These are phyloP conservation scores for Furcasterigmium sp. DNA, from an alignment of 2,329 filamentous ascomycete genomes.

Conservation along the genomic window DNA sequence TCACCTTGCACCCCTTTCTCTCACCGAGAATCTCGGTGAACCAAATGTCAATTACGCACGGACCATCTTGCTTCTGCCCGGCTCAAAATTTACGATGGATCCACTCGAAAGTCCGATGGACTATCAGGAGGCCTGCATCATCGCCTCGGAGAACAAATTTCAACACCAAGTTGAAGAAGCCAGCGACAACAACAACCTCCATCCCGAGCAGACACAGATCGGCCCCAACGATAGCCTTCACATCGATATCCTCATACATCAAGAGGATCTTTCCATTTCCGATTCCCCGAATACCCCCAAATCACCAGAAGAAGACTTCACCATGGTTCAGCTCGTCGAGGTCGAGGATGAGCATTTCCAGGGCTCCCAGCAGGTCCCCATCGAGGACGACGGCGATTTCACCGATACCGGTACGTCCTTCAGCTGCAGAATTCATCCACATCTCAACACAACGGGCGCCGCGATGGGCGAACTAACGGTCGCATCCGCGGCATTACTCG, in stretches of 20 bases:
- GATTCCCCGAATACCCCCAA: not conserved
- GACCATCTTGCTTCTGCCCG: not conserved
- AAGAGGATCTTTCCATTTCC: not conserved
- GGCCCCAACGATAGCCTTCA: not conserved
- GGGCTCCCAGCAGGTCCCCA: slow-evolving; percentile 60
- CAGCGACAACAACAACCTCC: not conserved
- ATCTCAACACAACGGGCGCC: too few relatives aligned
- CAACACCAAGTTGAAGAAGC: not conserved
- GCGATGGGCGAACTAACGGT: too few relatives aligned
- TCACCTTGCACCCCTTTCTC: too few relatives aligned
- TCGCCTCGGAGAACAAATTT: slow-evolving; percentile 1
- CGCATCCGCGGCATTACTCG: not conserved
- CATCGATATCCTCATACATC: not conserved
- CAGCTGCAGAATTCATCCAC: too few relatives aligned
- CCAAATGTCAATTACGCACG: too few relatives aligned
- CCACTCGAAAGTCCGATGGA: not conserved
- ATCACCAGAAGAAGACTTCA: slow-evolving; percentile 25
- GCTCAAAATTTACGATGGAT: slow-evolving; percentile 4
- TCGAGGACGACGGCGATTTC: slow-evolving; percentile 87
- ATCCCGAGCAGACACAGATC: not conserved
- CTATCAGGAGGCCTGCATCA: slow-evolving; percentile 1
- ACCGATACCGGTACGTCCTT: slow-evolving; percentile 86
- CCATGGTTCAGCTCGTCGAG: slow-evolving; percentile 95
- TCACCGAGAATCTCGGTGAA: too few relatives aligned
- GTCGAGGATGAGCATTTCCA: slow-evolving; percentile 95